Evolutionary conservation across 805 yeast species (phyloP).

Genomic region (Myxozyma sirexii): DNA sequence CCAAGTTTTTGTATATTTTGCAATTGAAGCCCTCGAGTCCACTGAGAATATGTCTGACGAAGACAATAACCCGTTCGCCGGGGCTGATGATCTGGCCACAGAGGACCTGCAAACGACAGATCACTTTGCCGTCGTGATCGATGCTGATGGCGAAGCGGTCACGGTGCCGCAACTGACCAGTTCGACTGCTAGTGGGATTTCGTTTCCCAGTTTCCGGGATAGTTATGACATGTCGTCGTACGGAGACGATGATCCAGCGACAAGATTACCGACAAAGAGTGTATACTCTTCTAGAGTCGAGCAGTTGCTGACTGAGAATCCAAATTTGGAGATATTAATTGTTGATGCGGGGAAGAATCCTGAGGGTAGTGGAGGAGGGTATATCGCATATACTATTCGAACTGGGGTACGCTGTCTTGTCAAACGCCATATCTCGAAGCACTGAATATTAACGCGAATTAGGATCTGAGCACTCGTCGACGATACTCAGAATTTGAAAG

Average conservation of each 20-base stretch:
- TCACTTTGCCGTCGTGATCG: constrained; percentile 28
- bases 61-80: constrained; percentile 51
- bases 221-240: constrained; percentile 31
- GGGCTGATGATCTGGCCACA: constrained; percentile 32
- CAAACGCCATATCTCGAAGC: constrained; percentile 28
- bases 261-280: not conserved
- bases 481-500: constrained; percentile 90
- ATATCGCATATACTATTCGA: constrained; percentile 79
- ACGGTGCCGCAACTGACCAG: not conserved
- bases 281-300: constrained; percentile 40
- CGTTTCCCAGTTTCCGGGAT: constrained; percentile 31
- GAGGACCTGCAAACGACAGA: constrained; percentile 28
- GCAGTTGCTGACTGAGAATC: constrained; percentile 41
- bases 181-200: constrained; percentile 3
- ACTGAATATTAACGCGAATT: not conserved
- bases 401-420: constrained; percentile 46
- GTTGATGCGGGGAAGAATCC: constrained; percentile 83
- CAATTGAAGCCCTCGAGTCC: too few species aligned
- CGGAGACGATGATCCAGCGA: constrained; percentile 7
- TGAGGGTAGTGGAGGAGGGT: constrained; percentile 76
- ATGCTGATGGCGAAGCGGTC: constrained; percentile 12
- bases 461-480: constrained; percentile 61
- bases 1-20: too few species aligned
- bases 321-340: constrained; percentile 51
- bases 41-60: constrained; percentile 36